These are phyloP conservation scores for Macrophomina phaseolina DNA, from an alignment of 2,329 filamentous ascomycete genomes.

Conservation along the genomic window DNA sequence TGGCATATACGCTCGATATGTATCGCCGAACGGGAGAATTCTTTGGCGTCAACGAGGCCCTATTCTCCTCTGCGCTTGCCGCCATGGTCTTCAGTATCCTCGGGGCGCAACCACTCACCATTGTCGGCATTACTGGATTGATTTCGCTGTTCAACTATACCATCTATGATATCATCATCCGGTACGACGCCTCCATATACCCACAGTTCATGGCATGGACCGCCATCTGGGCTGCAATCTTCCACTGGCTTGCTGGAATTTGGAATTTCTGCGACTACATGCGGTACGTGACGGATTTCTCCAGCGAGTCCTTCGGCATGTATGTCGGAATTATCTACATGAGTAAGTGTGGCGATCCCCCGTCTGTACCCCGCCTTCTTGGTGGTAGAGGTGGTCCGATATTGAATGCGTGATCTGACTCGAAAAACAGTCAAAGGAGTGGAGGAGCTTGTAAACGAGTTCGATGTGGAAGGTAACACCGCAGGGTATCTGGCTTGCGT, in stretches of 20 bases:
- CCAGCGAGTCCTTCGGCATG: conserved; percentile 59
- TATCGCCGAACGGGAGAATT: conserved; percentile 59
- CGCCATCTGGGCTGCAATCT: conserved; percentile 62
- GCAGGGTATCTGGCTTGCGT: conserved; percentile 58
- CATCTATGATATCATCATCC: conserved; percentile 61
- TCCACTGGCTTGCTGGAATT: conserved; percentile 61
- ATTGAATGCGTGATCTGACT: not conserved
- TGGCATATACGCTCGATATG: conserved; percentile 66
- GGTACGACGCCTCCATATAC: conserved; percentile 58
- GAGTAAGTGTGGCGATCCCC: conserved; percentile 39
- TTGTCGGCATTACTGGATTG: conserved; percentile 62
- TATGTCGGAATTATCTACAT: conserved; percentile 65
- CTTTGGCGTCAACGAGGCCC: conserved; percentile 63
- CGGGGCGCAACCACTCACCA: conserved; percentile 60
- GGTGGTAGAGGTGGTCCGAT: too few relatives aligned
- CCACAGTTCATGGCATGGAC: conserved; percentile 63
- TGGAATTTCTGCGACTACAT: conserved; percentile 63
- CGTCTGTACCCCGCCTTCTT: not conserved
- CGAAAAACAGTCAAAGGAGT: conserved; percentile 57
- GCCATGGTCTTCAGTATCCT: conserved; percentile 61
- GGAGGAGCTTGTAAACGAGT: conserved; percentile 60
- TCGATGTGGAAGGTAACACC: conserved; percentile 46
- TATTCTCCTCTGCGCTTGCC: conserved; percentile 62
- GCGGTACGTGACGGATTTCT: conserved; percentile 64
- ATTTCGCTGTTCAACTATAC: conserved; percentile 63